Evolutionary conservation across 1,284 basidiomycete species (phyloP).

Genomic region (Phellinidium pouzarii): DNA sequence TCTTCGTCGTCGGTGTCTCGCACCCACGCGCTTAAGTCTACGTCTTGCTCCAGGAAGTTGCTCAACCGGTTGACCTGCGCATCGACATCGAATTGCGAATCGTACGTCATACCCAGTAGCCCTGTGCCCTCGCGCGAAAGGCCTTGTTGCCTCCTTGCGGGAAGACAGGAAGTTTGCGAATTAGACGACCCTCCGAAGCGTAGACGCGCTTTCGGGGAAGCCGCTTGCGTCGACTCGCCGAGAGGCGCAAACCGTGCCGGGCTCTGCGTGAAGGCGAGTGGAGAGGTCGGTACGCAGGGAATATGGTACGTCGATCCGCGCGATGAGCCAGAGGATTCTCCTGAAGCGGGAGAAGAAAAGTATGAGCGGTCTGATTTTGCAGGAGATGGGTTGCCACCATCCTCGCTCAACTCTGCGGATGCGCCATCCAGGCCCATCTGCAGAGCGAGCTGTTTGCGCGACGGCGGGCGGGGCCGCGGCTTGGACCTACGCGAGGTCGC

Average conservation of each 20-base stretch:
- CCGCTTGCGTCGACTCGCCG: slow-evolving; percentile 34
- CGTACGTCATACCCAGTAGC: slow-evolving; percentile 30
- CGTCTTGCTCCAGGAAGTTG: slow-evolving; percentile 37
- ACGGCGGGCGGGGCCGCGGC: slow-evolving; percentile 30
- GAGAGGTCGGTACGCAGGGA: slow-evolving; percentile 32
- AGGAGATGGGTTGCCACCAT: slow-evolving; percentile 24
- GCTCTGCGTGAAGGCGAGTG: slow-evolving; percentile 34
- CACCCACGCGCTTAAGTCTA: slow-evolving; percentile 41
- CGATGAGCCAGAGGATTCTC: slow-evolving; percentile 28
- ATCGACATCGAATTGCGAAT: slow-evolving; percentile 44
- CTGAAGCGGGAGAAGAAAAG: slow-evolving; percentile 39
- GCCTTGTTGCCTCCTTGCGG: slow-evolving; percentile 17
- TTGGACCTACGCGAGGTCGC: slow-evolving; percentile 31
- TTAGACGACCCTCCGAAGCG: slow-evolving; percentile 14
- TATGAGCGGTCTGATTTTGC: slow-evolving; percentile 30
- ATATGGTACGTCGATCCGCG: slow-evolving; percentile 18
- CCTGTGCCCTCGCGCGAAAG: slow-evolving; percentile 15
- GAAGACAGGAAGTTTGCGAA: background rate
- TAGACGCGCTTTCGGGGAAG: slow-evolving; percentile 16
- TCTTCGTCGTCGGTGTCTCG: slow-evolving; percentile 30
- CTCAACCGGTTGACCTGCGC: slow-evolving; percentile 35
- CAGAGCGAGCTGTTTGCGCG: slow-evolving; percentile 23
- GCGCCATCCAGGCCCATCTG: slow-evolving; percentile 2
- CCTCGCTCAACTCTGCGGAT: background rate
- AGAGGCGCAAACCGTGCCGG: slow-evolving; percentile 33